Evolutionary conservation across 1,139 yeast species (phyloP), one percentile per base, ranked within the genome.

Genomic region (Yamadazyma atlantica): DNA sequence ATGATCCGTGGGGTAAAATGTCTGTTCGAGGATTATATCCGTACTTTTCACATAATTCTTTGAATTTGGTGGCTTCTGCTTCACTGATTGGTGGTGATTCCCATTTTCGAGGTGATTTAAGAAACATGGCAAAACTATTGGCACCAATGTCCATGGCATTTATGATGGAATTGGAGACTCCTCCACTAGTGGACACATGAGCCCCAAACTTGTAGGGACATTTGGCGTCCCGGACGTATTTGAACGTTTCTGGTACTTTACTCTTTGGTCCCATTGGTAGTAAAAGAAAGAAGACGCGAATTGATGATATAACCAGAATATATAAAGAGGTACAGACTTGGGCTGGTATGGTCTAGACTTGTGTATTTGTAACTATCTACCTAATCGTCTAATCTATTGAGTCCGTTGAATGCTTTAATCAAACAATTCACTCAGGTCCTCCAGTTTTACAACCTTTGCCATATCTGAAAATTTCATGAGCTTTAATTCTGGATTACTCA

Each of bases 81-180:
- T 69, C 69, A 12, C 80, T 74, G 43, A 82, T 75, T 35, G 78
- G 83, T 15, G 96, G 92, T 0, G 96, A 82, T 0, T 75, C 84
- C 97, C 97, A 92, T 56, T 85, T 80, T 43, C 95, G 73, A 29
- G 97, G 97, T 31, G 89, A 85, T 58, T 90, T 90, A 46, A 92
- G 68, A 57, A 92, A 92, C 50, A 92, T 66, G 0, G 97, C 97
- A 73, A 92, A 89, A 34, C 95, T 77, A 54, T 87, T 87, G 45
- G 82, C 84, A 35, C 95, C 95, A 26, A 86, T 75, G 41, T 78
- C 75, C 66, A 76, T 73, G 4, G 95, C 92, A 56, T 86, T 85
- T 21, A 75, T 62, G 1, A 89, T 83, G 3, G 95, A 73, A 34
- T 86, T 86, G 37, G 87, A 82, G 4, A 88, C 75, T 1, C 87